Conservation (phyloP, 2,329 filamentous ascomycete species). For the Arthroderma uncinatum region DNA sequence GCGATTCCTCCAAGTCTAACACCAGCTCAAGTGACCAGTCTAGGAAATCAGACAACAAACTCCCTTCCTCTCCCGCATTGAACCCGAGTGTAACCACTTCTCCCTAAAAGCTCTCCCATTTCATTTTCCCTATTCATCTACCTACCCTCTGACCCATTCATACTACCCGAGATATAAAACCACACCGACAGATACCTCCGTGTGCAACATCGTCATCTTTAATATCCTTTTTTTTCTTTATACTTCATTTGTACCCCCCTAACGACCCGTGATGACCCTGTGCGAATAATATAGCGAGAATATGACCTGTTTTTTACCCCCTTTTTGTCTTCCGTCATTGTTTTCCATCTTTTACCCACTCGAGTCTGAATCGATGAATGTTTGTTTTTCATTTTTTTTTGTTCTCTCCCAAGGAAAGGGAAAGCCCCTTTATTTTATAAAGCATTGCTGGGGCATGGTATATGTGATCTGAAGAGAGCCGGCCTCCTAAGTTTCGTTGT, state of each 20-base stretch:
- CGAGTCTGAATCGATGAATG: background rate
- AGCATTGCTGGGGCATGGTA: conserved; percentile 2
- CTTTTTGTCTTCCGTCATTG: background rate
- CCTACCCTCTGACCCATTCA: conserved; percentile 1
- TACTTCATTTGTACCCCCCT: background rate
- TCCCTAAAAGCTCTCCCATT: background rate
- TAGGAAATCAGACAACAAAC: background rate
- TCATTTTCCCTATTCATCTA: conserved; percentile 4
- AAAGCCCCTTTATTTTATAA: background rate
- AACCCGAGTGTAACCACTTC: background rate
- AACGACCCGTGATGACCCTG: conserved; percentile 4
- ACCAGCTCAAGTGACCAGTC: conserved; percentile 3
- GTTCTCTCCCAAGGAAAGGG: background rate
- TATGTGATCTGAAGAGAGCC: conserved; percentile 3
- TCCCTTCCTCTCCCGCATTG: background rate
- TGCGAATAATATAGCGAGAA: conserved; percentile 5
- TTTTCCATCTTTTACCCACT: background rate
- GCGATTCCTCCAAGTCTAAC: conserved; percentile 22
- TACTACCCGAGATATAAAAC: background rate
- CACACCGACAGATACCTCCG: no score
- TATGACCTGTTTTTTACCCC: background rate
- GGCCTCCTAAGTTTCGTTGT: background rate
- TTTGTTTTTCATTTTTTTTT: background rate
- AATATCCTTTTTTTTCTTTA: background rate
- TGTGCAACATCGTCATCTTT: no score